These are phyloP conservation scores for Botrytis aclada DNA, from an alignment of 2,329 filamentous ascomycete species.

Conservation along the genomic window DNA sequence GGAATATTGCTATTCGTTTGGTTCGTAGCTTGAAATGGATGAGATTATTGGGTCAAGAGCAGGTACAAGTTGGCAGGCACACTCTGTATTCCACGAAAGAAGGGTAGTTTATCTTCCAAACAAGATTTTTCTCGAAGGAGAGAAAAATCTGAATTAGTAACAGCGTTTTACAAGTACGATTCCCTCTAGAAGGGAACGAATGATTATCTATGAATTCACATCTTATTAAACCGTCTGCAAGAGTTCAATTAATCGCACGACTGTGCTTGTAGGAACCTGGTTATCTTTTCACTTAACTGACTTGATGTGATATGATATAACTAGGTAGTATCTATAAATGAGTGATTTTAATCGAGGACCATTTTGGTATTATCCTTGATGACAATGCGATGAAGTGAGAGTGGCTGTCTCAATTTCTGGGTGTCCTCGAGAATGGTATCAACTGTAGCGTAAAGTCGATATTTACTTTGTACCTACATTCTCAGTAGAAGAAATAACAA, in stretches of 20 bases:
- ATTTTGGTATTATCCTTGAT: neutral
- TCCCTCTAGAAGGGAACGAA: neutral
- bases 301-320: neutral
- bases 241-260: neutral
- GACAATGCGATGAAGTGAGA: neutral
- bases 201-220: neutral
- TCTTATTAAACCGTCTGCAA: neutral
- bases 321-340: neutral
- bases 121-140: rapidly evolving
- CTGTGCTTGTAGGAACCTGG: neutral
- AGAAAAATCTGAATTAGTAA: neutral
- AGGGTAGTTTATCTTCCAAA: neutral
- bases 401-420: neutral
- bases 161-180: neutral
- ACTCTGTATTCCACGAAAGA: neutral
- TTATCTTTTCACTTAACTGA: rapidly evolving
- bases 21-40: neutral
- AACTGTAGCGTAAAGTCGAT: neutral
- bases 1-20: neutral
- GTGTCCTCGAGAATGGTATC: neutral
- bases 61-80: neutral
- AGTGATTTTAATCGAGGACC: neutral
- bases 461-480: neutral
- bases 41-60: neutral
- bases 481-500: neutral